Percentiles rank a stretch among this genome's conserved stretches.
These are phyloP conservation scores for Dentipellis sp. DNA, from an alignment of 768 basidiomycete genomes.

Conservation along the genomic window DNA sequence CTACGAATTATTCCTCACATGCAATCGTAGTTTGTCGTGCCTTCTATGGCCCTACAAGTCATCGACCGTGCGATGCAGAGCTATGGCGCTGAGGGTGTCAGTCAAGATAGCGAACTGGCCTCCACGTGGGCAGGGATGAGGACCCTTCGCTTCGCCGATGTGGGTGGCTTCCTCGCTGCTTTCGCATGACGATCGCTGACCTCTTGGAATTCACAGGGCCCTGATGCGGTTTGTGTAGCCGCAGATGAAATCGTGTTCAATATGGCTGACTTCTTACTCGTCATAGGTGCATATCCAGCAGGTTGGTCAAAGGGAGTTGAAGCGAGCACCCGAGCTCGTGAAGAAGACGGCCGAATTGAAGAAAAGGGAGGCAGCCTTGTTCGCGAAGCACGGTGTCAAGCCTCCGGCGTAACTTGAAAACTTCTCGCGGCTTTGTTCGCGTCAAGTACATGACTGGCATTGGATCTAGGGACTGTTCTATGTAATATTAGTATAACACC, in stretches of 20 bases:
- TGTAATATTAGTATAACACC: neutral
- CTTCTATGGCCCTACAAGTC: slow-evolving; percentile 78
- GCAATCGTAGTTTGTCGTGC: slow-evolving; percentile 73
- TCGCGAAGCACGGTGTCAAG: slow-evolving; percentile 54
- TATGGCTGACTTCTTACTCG: slow-evolving; percentile 2
- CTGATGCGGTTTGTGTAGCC: slow-evolving; percentile 53
- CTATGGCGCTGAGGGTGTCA: slow-evolving; percentile 94
- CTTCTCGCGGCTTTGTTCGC: neutral
- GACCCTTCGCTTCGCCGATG: slow-evolving; percentile 83
- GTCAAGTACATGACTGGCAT: neutral
- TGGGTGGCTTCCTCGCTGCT: slow-evolving; percentile 25
- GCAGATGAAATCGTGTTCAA: neutral
- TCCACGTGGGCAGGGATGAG: slow-evolving; percentile 68
- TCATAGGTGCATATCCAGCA: slow-evolving; percentile 88
- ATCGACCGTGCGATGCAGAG: slow-evolving; percentile 95
- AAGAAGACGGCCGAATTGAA: slow-evolving; percentile 45
- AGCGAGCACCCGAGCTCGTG: slow-evolving; percentile 55
- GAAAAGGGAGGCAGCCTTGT: slow-evolving; percentile 50
- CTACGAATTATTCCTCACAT: neutral
- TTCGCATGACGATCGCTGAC: neutral
- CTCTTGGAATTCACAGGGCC: slow-evolving; percentile 40
- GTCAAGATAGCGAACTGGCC: slow-evolving; percentile 82
- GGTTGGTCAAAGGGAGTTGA: slow-evolving; percentile 84
- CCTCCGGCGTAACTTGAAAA: slow-evolving; percentile 35
- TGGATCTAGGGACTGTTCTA: neutral